Evolutionary conservation across 2,329 filamentous ascomycete species (phyloP).

Genomic region (Sphaceloma murrayae): DNA sequence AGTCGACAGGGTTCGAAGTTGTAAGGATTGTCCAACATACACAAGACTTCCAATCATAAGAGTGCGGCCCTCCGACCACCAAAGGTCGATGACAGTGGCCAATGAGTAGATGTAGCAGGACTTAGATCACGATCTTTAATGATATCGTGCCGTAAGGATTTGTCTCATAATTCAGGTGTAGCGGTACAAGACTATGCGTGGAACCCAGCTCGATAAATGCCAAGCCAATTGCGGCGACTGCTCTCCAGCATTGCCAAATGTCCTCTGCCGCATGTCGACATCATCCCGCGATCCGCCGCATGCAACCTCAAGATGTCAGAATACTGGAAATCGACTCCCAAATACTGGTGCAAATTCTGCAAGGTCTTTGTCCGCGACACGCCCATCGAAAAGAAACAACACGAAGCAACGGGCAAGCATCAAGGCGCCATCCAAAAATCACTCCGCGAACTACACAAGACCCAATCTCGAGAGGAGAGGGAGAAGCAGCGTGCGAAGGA

Average conservation of each 20-base stretch:
- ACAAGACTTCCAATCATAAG: no score
- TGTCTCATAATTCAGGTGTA: no score
- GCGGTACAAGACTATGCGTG: no score
- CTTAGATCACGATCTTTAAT: no score
- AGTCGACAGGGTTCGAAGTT: no score
- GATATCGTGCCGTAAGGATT: no score
- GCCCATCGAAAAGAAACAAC: constrained; percentile 62
- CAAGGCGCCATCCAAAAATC: constrained; percentile 72
- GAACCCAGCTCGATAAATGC: background rate
- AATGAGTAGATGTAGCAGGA: no score
- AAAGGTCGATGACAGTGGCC: no score
- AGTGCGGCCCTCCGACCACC: no score
- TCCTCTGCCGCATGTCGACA: background rate
- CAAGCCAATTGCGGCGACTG: background rate
- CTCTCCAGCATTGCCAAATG: background rate
- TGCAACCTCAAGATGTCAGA: constrained; percentile 60
- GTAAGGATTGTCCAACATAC: no score
- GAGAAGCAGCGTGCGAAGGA: constrained; percentile 74
- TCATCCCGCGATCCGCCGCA: background rate
- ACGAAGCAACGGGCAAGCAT: constrained; percentile 27
- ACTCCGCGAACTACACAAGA: constrained; percentile 76
- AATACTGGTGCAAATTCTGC: constrained; percentile 98
- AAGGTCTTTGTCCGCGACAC: constrained; percentile 84
- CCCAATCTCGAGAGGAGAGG: constrained; percentile 67
- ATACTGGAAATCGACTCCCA: constrained; percentile 97